These are phyloP conservation scores for Ustilago loliicola DNA, from an alignment of 1,284 basidiomycete species.

Conservation along the genomic window DNA sequence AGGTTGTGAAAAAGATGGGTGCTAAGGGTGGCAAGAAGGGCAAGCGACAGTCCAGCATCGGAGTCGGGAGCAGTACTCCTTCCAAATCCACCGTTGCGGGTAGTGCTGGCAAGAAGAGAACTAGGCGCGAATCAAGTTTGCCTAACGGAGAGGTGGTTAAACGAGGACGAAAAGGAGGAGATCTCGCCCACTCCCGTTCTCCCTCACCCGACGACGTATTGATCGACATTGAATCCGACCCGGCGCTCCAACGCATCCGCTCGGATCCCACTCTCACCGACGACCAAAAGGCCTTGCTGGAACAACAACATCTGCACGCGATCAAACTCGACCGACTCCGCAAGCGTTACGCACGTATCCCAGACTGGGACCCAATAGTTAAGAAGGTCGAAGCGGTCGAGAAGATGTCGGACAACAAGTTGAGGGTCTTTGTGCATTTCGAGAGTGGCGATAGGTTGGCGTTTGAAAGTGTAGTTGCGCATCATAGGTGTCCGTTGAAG, in stretches of 20 bases:
- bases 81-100: slow-evolving; percentile 4
- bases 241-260: slow-evolving; percentile 25
- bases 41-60: slow-evolving; percentile 16
- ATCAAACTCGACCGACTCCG: slow-evolving; percentile 35
- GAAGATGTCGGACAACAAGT: slow-evolving; percentile 38
- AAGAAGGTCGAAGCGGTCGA: slow-evolving; percentile 49
- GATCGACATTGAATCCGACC: slow-evolving; percentile 20
- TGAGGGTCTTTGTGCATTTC: slow-evolving; percentile 50
- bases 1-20: slow-evolving; percentile 34
- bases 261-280: slow-evolving; percentile 24
- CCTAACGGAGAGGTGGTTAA: background rate
- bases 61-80: background rate
- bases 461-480: slow-evolving; percentile 44
- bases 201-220: slow-evolving; percentile 15
- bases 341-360: slow-evolving; percentile 42
- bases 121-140: background rate
- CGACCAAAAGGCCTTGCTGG: slow-evolving; percentile 21
- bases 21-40: slow-evolving; percentile 34
- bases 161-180: background rate
- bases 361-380: slow-evolving; percentile 60
- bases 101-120: background rate
- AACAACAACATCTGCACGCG: slow-evolving; percentile 35
- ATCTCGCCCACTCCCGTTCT: slow-evolving; percentile 11
- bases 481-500: slow-evolving; percentile 57
- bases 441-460: slow-evolving; percentile 39